A percentile compares a stretch with the other conserved stretches of the same genome.
Conservation (phyloP, 352 stramenopile species). For the Pelagophyceae sp. region DNA sequence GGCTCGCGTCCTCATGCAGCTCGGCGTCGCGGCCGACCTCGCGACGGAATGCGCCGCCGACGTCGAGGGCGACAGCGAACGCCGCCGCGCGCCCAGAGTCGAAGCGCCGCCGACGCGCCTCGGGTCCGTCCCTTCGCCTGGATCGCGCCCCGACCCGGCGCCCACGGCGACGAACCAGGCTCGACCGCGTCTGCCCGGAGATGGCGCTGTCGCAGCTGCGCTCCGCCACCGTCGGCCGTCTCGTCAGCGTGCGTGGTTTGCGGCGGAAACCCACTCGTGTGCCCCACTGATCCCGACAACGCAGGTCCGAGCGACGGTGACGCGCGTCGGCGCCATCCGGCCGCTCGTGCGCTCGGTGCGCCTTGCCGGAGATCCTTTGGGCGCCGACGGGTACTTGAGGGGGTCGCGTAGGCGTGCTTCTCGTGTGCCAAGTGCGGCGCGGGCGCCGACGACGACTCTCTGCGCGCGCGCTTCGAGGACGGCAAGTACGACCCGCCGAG, state of each 20-base stretch:
- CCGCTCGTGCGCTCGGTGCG: no score
- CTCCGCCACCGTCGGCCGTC: not conserved
- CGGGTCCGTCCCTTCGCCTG: no score
- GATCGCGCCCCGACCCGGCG: not conserved
- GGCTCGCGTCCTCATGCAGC: not conserved
- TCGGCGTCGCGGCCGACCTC: slow-evolving; percentile 5
- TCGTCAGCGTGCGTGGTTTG: slow-evolving; percentile 1
- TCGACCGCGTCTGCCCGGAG: not conserved
- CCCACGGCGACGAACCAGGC: not conserved
- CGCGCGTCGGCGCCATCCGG: slow-evolving; percentile 37
- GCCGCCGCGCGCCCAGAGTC: not conserved
- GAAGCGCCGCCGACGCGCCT: no score
- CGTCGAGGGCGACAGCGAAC: not conserved
- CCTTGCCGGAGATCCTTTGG: no score
- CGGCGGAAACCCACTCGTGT: no score
- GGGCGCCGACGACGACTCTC: slow-evolving; percentile 20
- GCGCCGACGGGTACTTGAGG: no score
- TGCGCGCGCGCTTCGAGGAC: slow-evolving; percentile 36
- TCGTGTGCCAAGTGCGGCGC: slow-evolving; percentile 46
- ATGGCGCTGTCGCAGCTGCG: not conserved
- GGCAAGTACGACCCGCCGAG: slow-evolving; percentile 46
- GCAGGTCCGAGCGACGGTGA: slow-evolving; percentile 12
- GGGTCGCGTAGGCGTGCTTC: slow-evolving; percentile 45
- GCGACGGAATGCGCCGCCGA: not conserved
- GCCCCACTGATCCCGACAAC: no score